A percentile compares a stretch with the other conserved stretches of the same genome.
These are phyloP conservation scores for Xylaria sp. DNA, from an alignment of 2,329 filamentous ascomycete species.

Conservation along the genomic window DNA sequence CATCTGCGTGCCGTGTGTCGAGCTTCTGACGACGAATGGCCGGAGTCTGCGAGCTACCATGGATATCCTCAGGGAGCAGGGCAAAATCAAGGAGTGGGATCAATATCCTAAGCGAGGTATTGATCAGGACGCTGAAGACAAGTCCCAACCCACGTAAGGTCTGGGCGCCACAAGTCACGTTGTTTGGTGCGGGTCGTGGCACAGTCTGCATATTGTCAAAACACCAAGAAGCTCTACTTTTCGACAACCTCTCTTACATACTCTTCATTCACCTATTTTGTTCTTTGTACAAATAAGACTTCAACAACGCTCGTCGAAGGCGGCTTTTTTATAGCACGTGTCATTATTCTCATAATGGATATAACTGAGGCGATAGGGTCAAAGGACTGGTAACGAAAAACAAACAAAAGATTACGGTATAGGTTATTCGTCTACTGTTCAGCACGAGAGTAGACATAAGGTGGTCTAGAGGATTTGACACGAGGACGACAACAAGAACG, in stretches of 20 bases:
- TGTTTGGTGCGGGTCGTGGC: not conserved
- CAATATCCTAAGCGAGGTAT: constrained; percentile 18
- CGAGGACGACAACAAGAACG: not conserved
- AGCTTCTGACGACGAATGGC: constrained; percentile 53
- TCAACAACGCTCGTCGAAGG: constrained; percentile 2
- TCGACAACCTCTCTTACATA: not conserved
- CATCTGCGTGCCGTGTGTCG: constrained; percentile 61
- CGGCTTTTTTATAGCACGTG: constrained; percentile 16
- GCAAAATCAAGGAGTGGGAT: constrained; percentile 29
- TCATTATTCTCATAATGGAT: constrained; percentile 11
- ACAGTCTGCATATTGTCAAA: not conserved
- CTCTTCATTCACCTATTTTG: constrained; percentile 3
- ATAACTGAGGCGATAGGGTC: constrained; percentile 15
- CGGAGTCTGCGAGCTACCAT: constrained; percentile 57
- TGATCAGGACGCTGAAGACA: not conserved
- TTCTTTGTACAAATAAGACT: constrained; percentile 34
- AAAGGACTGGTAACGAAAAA: constrained; percentile 2
- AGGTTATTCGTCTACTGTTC: not conserved
- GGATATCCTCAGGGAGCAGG: constrained; percentile 45
- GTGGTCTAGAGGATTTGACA: not conserved
- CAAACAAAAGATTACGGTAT: not conserved
- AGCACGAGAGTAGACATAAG: not conserved
- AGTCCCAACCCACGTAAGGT: not conserved
- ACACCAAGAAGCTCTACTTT: not conserved
- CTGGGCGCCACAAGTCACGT: not conserved